These are phyloP conservation scores for Prunus mume DNA, from an alignment of 306 rosid species.

Conservation along the genomic window DNA sequence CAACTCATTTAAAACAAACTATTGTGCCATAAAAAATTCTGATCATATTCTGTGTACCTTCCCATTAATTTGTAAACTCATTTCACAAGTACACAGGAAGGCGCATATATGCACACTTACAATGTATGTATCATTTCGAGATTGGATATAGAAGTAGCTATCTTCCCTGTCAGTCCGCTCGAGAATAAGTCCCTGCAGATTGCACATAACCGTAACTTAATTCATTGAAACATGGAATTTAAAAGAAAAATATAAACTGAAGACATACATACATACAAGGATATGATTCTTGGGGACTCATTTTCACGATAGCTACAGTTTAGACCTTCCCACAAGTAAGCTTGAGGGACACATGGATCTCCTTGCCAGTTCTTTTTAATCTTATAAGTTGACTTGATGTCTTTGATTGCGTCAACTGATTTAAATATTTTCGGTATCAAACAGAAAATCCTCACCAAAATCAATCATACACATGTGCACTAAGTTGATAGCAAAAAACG, in stretches of 20 bases:
- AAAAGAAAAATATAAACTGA: too few species aligned
- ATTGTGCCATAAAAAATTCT: too few species aligned
- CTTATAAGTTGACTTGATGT: slow-evolving; percentile 41
- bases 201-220: neutral
- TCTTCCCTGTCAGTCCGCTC: slow-evolving; percentile 6
- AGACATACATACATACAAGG: slow-evolving; percentile 47
- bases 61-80: too few species aligned
- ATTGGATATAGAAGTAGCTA: neutral
- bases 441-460: neutral
- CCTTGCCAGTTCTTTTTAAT: slow-evolving; percentile 53
- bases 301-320: slow-evolving; percentile 16
- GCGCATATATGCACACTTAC: neutral
- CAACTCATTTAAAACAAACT: neutral
- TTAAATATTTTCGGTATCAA: neutral
- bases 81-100: too few species aligned
- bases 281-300: slow-evolving; percentile 33
- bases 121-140: slow-evolving; percentile 5
- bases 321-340: slow-evolving; percentile 35
- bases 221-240: too few species aligned
- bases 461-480: neutral
- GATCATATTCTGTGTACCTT: too few species aligned
- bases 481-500: neutral
- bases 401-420: slow-evolving; percentile 44
- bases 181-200: slow-evolving; percentile 16
- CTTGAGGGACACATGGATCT: slow-evolving; percentile 41